A percentile compares a stretch with the other conserved stretches of the same genome.
phyloP scores from a whole-genome alignment of 164 flowering plant species.

The Dillenia turbinata region DNA sequence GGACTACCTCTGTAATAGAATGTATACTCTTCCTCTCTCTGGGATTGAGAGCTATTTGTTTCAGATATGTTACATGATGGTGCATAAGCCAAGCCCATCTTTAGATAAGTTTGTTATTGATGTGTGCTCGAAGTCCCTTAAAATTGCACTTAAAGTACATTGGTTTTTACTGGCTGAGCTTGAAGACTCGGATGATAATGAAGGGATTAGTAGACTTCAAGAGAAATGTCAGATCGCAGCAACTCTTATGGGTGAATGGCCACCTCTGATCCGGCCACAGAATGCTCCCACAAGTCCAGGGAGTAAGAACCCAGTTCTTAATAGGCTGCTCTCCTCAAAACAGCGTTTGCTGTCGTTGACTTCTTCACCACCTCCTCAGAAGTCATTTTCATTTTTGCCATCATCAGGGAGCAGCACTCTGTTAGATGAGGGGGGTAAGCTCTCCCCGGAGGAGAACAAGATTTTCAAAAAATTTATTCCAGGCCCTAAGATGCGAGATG shows the following conservation, averaged over 20 bases:
- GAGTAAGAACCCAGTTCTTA: conserved; percentile 78
- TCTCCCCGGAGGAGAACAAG: conserved; percentile 72
- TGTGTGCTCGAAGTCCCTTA: conserved; percentile 75
- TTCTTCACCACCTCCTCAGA: conserved; percentile 65
- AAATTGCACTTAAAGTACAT: conserved; percentile 88
- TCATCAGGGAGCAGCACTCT: conserved; percentile 39
- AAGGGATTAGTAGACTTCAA: conserved; percentile 93
- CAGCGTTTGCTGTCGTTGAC: conserved; percentile 64
- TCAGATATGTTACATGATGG: conserved; percentile 91
- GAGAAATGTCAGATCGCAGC: conserved; percentile 98
- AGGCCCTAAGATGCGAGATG: conserved; percentile 32
- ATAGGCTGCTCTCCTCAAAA: conserved; percentile 71
- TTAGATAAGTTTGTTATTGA: conserved; percentile 98
- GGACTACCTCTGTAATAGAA: conserved; percentile 91
- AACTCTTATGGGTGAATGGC: conserved; percentile 96
- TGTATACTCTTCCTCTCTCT: conserved; percentile 88
- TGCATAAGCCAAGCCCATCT: conserved; percentile 96
- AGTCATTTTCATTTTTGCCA: conserved; percentile 59
- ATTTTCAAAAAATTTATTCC: conserved; percentile 35
- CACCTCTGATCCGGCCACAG: conserved; percentile 57
- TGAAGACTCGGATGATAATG: conserved; percentile 93
- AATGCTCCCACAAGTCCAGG: conserved; percentile 44
- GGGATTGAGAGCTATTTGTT: conserved; percentile 94
- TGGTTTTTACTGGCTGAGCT: conserved; percentile 97
- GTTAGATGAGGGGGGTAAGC: conserved; percentile 50